These are phyloP conservation scores for Phytophthora parvispora DNA, from an alignment of 352 stramenopile species.

Conservation along the genomic window DNA sequence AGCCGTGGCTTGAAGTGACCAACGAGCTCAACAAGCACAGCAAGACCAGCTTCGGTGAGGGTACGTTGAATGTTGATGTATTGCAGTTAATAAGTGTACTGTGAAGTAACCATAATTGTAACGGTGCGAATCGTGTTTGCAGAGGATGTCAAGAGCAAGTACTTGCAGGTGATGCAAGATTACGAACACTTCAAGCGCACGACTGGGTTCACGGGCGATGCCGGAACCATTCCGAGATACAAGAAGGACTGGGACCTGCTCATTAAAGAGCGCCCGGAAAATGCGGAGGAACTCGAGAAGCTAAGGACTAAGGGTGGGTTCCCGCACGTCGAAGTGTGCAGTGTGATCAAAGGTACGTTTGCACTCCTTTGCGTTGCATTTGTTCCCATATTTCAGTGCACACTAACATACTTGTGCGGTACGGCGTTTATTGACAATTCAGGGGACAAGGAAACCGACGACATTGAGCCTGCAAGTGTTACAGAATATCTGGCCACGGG, in stretches of 20 bases:
- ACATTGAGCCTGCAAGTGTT: slow-evolving; percentile 16
- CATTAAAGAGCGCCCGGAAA: slow-evolving; percentile 21
- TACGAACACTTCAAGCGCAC: slow-evolving; percentile 34
- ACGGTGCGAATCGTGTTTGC: background rate
- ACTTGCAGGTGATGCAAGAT: slow-evolving; percentile 29
- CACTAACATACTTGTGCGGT: too few species aligned
- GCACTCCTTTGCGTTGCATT: background rate
- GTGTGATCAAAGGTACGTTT: slow-evolving; percentile 30
- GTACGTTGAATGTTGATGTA: background rate
- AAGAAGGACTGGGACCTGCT: slow-evolving; percentile 31
- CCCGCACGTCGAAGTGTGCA: slow-evolving; percentile 27
- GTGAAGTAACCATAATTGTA: background rate
- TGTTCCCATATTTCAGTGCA: too few species aligned
- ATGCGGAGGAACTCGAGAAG: slow-evolving; percentile 15
- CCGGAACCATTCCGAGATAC: slow-evolving; percentile 1
- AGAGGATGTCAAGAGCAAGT: slow-evolving; percentile 45
- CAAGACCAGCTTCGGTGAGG: slow-evolving; percentile 20
- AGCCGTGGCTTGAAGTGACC: slow-evolving; percentile 26
- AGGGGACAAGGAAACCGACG: slow-evolving; percentile 21
- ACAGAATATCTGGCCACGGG: slow-evolving; percentile 27
- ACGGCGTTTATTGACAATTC: background rate
- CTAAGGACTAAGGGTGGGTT: slow-evolving; percentile 30
- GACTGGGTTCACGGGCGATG: slow-evolving; percentile 24
- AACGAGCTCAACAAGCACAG: slow-evolving; percentile 33
- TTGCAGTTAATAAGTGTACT: too few species aligned